Evolutionary conservation across 2,329 filamentous ascomycete genomes (phyloP), one percentile per base, ranked within the genome.

Genomic region (Colletotrichum sp.): DNA sequence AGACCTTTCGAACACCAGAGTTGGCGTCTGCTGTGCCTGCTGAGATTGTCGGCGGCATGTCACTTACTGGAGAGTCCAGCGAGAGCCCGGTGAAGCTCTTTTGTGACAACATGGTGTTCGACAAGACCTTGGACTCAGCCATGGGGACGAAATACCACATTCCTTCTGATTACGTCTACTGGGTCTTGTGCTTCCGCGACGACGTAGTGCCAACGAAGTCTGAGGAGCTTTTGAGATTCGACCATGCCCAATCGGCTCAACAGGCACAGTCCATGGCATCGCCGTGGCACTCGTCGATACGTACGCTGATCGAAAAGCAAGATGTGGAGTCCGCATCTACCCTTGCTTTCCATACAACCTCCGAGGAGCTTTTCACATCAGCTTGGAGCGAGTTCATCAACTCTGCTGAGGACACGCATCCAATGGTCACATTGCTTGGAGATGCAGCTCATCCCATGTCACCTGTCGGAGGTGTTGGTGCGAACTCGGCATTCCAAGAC

Each of bases 121-220:
- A 76, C 57, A 61, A 14, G 16, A 24, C 24, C 48, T 12, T 60
- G 2, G 21, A 18, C 14, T 12, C 66, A 18, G 28, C 0, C 10
- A 60, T 57, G 32, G 28, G 14, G 43, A 28, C 6, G 12, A 43
- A 39, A 8, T 36, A 75, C 5, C 55, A 65, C n/a, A 18, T 79
- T 18, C 79, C 80, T 1, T 70, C 74, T 6, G 82, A 85, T 57
- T 85, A 85, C 75, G 72, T 84, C 39, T 83, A 85, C 78, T 84
- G 83, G 82, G 83, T 82, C 9, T 76, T 84, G 6, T 69, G 81
- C 14, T 72, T 74, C 39, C 71, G 72, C 14, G 14, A 60, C 12
- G 74, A 76, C 26, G 24, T 66, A 28, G 28, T n/a, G 36, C 12
- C 28, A 24, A 24, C 16, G 7, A 14, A 26, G 4, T 36, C 28